Base-by-base conservation (phyloP, 2,329 filamentous ascomycete species). In the Fusarium dlaminii region DNA sequence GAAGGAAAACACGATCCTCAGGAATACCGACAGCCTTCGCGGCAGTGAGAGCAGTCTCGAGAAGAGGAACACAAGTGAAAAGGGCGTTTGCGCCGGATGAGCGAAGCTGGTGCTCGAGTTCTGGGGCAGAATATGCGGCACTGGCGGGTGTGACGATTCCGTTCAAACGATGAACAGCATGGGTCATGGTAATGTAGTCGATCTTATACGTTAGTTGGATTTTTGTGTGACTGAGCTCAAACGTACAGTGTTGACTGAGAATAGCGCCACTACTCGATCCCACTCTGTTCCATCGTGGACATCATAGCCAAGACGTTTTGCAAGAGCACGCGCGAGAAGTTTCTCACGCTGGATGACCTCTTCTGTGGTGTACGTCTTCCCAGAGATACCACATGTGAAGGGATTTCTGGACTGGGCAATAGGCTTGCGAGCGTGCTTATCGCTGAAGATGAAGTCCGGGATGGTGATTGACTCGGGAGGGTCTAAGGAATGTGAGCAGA, bases 211-310 rank as follows among this genome's bases (percentile, higher is more conserved):
- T 57, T 40, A 68, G 51, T n/a, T 24, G 18, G 27, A 13, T 6
- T 29, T 29, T 22, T 34, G 20, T 18, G 30, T 55, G 32, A 36
- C 36, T 42, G 51, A 34, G 24, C 32, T 29, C 30, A 13, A 17
- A 78, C 88, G 68, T 82, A 94, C 92, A 36, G 93, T 94, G 80
- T 97, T 97, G 67, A 95, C 82, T n/a, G 92, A 91, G 83, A 94
- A 97, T 34, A 95, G 85, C 9, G 87, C 92, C 54, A 94, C 85
- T 30, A 95, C 92, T 81, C 95, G 94, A 78, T 96, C 93, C 92
- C 92, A 96, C 80, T 95, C 93, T 0, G 90, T 89, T 18, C 92
- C 93, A 64, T 90, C 81, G 74, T 93, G 91, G 13, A 92, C 90
- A 51, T 87, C 81, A 87, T 93, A 95, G 48, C 89, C 91, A 67